phyloP scores from a whole-genome alignment of 805 yeast species.

The Candida ficus region DNA sequence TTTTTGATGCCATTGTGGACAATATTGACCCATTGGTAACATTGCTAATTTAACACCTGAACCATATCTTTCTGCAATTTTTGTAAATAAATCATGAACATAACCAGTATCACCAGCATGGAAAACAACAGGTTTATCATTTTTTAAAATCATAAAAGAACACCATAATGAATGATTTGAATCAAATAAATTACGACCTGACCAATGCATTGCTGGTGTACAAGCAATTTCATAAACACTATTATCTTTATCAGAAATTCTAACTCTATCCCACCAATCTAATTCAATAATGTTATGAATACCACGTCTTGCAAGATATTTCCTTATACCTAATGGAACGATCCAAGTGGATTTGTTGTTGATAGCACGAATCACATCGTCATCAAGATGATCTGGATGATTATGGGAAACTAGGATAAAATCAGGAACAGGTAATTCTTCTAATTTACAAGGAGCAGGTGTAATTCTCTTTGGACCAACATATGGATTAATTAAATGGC shows the following conservation, averaged over 20 bases:
- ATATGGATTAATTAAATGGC: slow-evolving; percentile 53
- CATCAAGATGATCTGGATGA: slow-evolving; percentile 92
- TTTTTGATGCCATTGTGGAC: slow-evolving; percentile 90
- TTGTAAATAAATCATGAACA: slow-evolving; percentile 61
- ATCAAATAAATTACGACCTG: slow-evolving; percentile 79
- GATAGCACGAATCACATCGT: slow-evolving; percentile 44
- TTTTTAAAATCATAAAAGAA: slow-evolving; percentile 65
- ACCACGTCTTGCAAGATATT: slow-evolving; percentile 53
- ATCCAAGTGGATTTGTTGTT: slow-evolving; percentile 72
- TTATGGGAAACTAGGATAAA: slow-evolving; percentile 83
- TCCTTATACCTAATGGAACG: slow-evolving; percentile 76
- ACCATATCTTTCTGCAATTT: slow-evolving; percentile 63
- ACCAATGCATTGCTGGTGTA: slow-evolving; percentile 97
- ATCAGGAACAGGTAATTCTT: slow-evolving; percentile 62
- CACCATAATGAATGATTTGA: slow-evolving; percentile 86
- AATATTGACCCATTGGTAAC: slow-evolving; percentile 91
- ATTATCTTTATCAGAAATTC: slow-evolving; percentile 26
- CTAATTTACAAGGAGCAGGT: slow-evolving; percentile 63
- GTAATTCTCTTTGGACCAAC: slow-evolving; percentile 85
- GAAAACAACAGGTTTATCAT: slow-evolving; percentile 67
- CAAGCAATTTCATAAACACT: slow-evolving; percentile 76
- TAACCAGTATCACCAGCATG: slow-evolving; percentile 97
- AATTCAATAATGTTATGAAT: slow-evolving; percentile 63
- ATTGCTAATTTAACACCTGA: slow-evolving; percentile 56
- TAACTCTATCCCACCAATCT: slow-evolving; percentile 86